These are phyloP conservation scores for Pyrenula aspistea DNA, from an alignment of 495 filamentous ascomycete genomes.

Conservation along the genomic window DNA sequence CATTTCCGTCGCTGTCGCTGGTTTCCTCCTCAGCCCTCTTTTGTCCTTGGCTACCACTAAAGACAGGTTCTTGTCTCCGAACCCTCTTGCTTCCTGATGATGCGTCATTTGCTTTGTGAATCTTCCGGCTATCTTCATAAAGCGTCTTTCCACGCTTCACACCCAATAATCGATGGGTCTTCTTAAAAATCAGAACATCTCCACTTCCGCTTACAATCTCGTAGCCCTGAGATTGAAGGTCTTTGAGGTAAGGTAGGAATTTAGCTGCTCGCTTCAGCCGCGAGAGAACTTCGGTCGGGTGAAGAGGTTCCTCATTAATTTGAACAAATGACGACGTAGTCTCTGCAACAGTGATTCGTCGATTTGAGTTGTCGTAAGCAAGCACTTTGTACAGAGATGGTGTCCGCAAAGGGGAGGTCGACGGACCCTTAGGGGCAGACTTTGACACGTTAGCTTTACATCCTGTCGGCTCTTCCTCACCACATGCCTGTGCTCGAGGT, in stretches of 20 bases:
- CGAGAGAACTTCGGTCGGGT: constrained; percentile 50
- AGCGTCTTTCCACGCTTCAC: constrained; percentile 6
- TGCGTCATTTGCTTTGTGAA: constrained; percentile 6
- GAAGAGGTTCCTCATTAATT: constrained; percentile 20
- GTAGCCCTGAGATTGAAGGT: constrained; percentile 55
- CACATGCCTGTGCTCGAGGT: neutral
- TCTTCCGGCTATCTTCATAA: constrained; percentile 3
- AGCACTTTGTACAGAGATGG: constrained; percentile 56
- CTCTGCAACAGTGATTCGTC: constrained; percentile 46
- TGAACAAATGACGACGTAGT: constrained; percentile 42
- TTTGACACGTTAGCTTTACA: constrained; percentile 6
- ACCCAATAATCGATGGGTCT: constrained; percentile 12
- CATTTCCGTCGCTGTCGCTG: neutral
- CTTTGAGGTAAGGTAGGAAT: constrained; percentile 57
- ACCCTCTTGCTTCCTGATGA: constrained; percentile 23
- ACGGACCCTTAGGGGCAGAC: neutral
- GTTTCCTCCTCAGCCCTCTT: constrained; percentile 14
- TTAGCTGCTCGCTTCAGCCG: constrained; percentile 58
- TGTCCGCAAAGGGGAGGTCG: constrained; percentile 5
- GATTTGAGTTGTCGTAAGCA: constrained; percentile 55
- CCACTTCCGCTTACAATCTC: constrained; percentile 59
- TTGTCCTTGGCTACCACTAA: constrained; percentile 29
- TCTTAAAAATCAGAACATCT: constrained; percentile 63
- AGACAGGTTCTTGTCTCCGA: constrained; percentile 44
- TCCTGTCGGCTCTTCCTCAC: constrained; percentile 5